Conservation (phyloP, 2,329 filamentous ascomycete genomes). For the Rhexocercosporidium sp. region DNA sequence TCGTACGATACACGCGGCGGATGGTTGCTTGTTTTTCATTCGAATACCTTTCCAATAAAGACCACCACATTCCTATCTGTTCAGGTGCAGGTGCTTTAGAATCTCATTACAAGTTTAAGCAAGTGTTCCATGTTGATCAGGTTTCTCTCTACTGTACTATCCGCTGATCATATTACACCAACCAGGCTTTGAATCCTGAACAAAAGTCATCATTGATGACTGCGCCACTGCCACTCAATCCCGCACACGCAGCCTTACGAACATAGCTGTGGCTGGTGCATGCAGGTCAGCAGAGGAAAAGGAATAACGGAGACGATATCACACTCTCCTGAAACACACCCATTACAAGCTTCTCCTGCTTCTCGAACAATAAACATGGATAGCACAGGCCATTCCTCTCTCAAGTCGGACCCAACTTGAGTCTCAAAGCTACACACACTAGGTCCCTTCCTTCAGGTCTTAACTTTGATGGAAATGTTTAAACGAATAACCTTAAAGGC, state of each 20-base stretch:
- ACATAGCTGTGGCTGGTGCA: background rate
- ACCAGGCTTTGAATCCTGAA: background rate
- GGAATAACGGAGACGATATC: background rate
- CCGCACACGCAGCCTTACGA: background rate
- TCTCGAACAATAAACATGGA: background rate
- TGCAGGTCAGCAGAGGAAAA: background rate
- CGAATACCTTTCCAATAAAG: background rate
- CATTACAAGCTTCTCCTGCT: background rate
- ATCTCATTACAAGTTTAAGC: background rate
- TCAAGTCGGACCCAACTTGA: too few relatives aligned
- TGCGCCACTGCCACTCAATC: background rate
- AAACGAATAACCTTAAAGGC: too few relatives aligned
- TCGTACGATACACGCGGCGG: background rate
- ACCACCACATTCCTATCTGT: background rate
- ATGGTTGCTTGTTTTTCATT: background rate
- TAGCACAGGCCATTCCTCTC: background rate
- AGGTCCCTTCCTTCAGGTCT: too few relatives aligned
- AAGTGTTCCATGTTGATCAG: too few relatives aligned
- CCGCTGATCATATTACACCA: background rate
- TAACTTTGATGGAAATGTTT: too few relatives aligned
- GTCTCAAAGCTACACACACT: too few relatives aligned
- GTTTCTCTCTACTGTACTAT: background rate
- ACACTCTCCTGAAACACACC: conserved; percentile 5
- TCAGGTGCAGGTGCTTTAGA: too few relatives aligned
- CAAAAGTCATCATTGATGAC: background rate